These are phyloP conservation scores for Arabis hirsuta DNA, from an alignment of 345 rosid genomes.

Conservation along the genomic window DNA sequence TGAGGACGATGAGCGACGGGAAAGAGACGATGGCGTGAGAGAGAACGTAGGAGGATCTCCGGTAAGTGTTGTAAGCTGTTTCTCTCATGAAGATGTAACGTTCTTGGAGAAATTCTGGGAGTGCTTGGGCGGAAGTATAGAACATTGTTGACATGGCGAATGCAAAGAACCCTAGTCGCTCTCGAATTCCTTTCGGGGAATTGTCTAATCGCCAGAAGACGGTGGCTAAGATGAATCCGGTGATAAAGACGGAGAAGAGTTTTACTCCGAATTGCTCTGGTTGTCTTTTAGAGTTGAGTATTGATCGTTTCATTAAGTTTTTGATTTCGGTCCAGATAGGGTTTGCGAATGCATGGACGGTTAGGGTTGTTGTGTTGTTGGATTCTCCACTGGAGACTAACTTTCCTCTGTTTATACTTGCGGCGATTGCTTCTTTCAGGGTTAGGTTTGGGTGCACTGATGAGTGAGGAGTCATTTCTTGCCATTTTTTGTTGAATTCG, in stretches of 20 bases:
- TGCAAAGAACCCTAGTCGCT: slow-evolving; percentile 89
- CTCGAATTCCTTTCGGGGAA: slow-evolving; percentile 91
- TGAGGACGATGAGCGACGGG: slow-evolving; percentile 70
- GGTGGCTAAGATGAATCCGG: slow-evolving; percentile 94
- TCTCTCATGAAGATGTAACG: slow-evolving; percentile 98
- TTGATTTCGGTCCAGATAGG: slow-evolving; percentile 84
- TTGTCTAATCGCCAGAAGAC: slow-evolving; percentile 83
- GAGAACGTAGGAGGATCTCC: slow-evolving; percentile 84
- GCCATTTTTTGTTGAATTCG: slow-evolving; percentile 85
- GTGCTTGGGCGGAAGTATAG: slow-evolving; percentile 95
- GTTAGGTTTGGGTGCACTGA: slow-evolving; percentile 54
- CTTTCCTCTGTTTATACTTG: slow-evolving; percentile 86
- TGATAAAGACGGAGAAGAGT: slow-evolving; percentile 73
- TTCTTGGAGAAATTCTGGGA: slow-evolving; percentile 91
- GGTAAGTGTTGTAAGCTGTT: slow-evolving; percentile 84
- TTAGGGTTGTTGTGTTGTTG: slow-evolving; percentile 43
- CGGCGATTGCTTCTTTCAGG: slow-evolving; percentile 87
- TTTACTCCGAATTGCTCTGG: slow-evolving; percentile 85
- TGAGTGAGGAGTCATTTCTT: slow-evolving; percentile 49
- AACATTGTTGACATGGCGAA: slow-evolving; percentile 98
- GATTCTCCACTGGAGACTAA: slow-evolving; percentile 64
- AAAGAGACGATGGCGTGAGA: slow-evolving; percentile 65
- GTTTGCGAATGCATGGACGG: slow-evolving; percentile 85
- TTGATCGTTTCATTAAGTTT: slow-evolving; percentile 67
- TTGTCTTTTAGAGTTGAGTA: slow-evolving; percentile 66